phyloP scores from a whole-genome alignment of 1,284 basidiomycete species.

The Rhodotorula sp. region DNA sequence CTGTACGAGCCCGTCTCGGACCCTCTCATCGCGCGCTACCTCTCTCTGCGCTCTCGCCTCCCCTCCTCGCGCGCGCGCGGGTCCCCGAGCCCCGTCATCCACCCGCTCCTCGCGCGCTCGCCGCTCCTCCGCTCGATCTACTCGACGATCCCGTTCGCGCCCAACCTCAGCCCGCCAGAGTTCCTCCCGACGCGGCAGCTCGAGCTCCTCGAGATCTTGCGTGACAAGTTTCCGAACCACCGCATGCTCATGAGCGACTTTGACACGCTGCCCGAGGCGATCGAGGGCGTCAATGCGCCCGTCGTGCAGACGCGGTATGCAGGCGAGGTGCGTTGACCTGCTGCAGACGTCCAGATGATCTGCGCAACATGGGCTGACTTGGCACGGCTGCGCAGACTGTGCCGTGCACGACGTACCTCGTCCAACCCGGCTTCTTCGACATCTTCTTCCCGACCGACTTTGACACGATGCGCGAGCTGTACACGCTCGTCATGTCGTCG shows the following conservation, averaged over 20 bases:
- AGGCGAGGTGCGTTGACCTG: slow-evolving; percentile 62
- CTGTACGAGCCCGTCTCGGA: slow-evolving; percentile 84
- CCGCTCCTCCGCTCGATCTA: slow-evolving; percentile 64
- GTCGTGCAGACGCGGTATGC: slow-evolving; percentile 93
- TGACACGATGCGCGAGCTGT: slow-evolving; percentile 78
- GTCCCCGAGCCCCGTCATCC: slow-evolving; percentile 48
- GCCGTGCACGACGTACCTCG: slow-evolving; percentile 85
- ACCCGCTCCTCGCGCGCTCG: slow-evolving; percentile 42
- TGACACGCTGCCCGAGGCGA: slow-evolving; percentile 78
- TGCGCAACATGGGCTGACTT: neutral
- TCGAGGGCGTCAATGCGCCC: slow-evolving; percentile 81
- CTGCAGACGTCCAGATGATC: neutral
- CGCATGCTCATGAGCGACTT: slow-evolving; percentile 93
- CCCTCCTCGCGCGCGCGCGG: slow-evolving; percentile 62
- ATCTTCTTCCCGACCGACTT: slow-evolving; percentile 99
- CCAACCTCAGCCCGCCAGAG: slow-evolving; percentile 86
- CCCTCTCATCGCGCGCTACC: slow-evolving; percentile 72
- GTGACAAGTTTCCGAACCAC: slow-evolving; percentile 83
- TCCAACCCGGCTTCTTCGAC: slow-evolving; percentile 95
- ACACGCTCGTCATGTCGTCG: slow-evolving; percentile 68
- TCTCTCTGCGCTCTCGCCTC: slow-evolving; percentile 57
- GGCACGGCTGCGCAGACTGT: slow-evolving; percentile 53
- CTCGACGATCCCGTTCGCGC: slow-evolving; percentile 74
- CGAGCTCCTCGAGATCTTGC: slow-evolving; percentile 77
- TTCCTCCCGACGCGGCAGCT: slow-evolving; percentile 93